These are phyloP conservation scores for Pseudogymnoascus sp. DNA, from an alignment of 2,329 filamentous ascomycete species.

Conservation along the genomic window DNA sequence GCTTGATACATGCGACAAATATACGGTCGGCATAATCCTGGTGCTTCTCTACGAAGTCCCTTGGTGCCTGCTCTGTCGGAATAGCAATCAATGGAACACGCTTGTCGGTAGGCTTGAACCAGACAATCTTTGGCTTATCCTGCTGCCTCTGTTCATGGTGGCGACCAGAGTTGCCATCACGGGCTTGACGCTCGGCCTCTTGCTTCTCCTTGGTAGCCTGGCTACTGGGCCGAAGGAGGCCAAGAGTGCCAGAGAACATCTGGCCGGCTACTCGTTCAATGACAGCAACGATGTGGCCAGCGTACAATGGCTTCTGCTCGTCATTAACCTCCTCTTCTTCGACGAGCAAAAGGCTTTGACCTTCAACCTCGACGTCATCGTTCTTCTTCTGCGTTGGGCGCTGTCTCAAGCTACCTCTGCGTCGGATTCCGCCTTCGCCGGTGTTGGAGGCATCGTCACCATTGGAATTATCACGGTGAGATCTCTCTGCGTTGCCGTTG, in stretches of 20 bases:
- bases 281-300: conserved; percentile 93
- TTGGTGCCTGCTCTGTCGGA: conserved; percentile 92
- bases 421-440: conserved; percentile 76
- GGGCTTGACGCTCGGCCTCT: conserved; percentile 86
- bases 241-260: conserved; percentile 97
- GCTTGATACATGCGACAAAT: conserved; percentile 98
- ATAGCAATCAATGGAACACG: conserved; percentile 96
- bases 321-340: conserved; percentile 99
- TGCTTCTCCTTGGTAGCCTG: conserved; percentile 99
- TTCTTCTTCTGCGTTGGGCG: conserved; percentile 99
- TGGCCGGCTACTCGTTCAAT: conserved; percentile 95
- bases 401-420: conserved; percentile 90
- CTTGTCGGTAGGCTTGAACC: conserved; percentile 99
- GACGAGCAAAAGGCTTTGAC: conserved; percentile 89
- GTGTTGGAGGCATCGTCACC: conserved; percentile 53
- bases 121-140: conserved; percentile 99
- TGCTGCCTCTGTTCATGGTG: conserved; percentile 76
- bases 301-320: conserved; percentile 94
- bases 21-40: conserved; percentile 96
- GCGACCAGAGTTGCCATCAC: conserved; percentile 66
- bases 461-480: conserved; percentile 45
- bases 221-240: conserved; percentile 88
- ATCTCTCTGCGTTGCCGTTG: conserved; percentile 59
- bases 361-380: conserved; percentile 96
- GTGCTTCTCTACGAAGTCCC: conserved; percentile 97